Percentiles rank a stretch among this genome's conserved stretches.
These are phyloP conservation scores for Arthrobotrys sinensis DNA, from an alignment of 2,329 filamentous ascomycete species.

Conservation along the genomic window DNA sequence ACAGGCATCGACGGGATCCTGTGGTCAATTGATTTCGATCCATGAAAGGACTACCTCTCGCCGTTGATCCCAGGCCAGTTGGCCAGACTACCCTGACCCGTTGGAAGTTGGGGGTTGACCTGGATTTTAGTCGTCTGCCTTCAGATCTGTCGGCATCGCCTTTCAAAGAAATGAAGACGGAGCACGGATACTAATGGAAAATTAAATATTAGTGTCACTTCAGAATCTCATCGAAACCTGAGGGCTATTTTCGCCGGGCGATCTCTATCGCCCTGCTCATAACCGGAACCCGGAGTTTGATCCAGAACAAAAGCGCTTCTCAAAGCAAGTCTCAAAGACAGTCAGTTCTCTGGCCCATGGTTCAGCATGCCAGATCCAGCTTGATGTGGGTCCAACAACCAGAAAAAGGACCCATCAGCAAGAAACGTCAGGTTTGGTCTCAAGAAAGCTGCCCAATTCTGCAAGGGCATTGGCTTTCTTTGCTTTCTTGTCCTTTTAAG, in stretches of 20 bases:
- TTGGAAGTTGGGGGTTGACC: conserved; percentile 21
- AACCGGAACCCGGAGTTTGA: conserved; percentile 15
- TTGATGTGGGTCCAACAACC: conserved; percentile 26
- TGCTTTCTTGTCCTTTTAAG: conserved; percentile 37
- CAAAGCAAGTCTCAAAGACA: conserved; percentile 36
- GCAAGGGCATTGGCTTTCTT: conserved; percentile 44
- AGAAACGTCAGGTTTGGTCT: conserved; percentile 39
- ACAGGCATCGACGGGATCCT: conserved; percentile 40
- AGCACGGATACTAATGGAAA: conserved; percentile 40
- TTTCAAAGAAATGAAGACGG: conserved; percentile 35
- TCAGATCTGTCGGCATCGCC: conserved; percentile 20
- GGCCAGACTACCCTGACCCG: background rate
- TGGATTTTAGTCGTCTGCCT: conserved; percentile 33
- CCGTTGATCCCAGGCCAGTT: background rate
- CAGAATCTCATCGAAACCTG: conserved; percentile 3
- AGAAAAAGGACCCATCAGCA: conserved; percentile 40
- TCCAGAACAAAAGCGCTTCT: conserved; percentile 39
- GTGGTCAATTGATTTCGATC: conserved; percentile 16
- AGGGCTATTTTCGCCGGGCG: conserved; percentile 36
- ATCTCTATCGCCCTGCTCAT: conserved; percentile 34
- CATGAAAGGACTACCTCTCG: background rate
- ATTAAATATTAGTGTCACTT: conserved; percentile 32
- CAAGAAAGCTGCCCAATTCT: conserved; percentile 58
- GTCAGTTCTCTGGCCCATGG: conserved; percentile 24
- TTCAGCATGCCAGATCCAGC: conserved; percentile 40